Evolutionary conservation across 2,329 filamentous ascomycete genomes (phyloP).

Genomic region (Exophiala sideris): DNA sequence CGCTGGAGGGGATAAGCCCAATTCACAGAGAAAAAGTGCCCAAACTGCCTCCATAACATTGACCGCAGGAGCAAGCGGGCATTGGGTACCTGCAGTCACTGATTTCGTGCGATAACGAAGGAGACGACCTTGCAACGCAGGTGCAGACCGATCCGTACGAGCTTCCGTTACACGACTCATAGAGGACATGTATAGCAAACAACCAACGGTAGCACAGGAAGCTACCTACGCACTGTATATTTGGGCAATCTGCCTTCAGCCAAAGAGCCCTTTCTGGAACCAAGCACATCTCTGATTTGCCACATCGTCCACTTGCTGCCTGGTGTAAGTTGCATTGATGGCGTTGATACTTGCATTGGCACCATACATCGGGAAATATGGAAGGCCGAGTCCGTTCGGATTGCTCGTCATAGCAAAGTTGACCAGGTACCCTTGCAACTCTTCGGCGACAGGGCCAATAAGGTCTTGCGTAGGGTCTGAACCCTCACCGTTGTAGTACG

Average conservation of each 20-base stretch:
- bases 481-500: constrained; percentile 46
- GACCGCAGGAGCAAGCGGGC: too few relatives aligned
- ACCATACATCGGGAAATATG: constrained; percentile 49
- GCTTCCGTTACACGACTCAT: too few relatives aligned
- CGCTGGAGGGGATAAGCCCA: too few relatives aligned
- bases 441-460: constrained; percentile 34
- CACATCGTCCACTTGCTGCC: constrained; percentile 43
- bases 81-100: too few relatives aligned
- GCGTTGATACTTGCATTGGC: constrained; percentile 42
- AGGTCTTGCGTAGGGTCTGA: constrained; percentile 36
- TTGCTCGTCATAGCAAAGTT: constrained; percentile 36
- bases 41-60: too few relatives aligned
- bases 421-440: constrained; percentile 39
- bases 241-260: background rate
- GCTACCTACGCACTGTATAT: background rate
- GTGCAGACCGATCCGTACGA: too few relatives aligned
- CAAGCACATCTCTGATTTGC: constrained; percentile 50
- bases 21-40: too few relatives aligned
- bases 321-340: constrained; percentile 43
- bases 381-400: constrained; percentile 36
- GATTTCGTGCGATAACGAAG: too few relatives aligned
- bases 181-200: too few relatives aligned
- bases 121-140: too few relatives aligned
- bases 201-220: too few relatives aligned
- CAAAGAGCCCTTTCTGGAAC: constrained; percentile 52